Conservation (phyloP, 129 eudicot species). For the Glebionis coronaria region DNA sequence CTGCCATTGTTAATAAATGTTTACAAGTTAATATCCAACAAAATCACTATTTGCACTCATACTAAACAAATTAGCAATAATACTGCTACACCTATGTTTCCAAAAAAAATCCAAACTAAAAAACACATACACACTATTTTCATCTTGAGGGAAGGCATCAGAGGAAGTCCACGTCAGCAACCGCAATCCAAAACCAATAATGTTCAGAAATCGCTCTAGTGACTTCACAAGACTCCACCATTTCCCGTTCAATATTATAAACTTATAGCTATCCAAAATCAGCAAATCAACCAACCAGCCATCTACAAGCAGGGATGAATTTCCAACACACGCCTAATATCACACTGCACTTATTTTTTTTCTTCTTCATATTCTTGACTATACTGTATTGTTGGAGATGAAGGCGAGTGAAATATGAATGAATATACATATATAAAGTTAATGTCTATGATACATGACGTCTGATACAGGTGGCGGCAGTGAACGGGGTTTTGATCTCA, state of each 20-base stretch:
- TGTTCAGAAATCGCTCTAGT: neutral
- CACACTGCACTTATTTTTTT: constrained; percentile 39
- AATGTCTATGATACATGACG: constrained; percentile 48
- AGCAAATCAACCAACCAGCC: constrained; percentile 18
- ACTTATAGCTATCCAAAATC: constrained; percentile 24
- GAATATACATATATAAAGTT: constrained; percentile 33
- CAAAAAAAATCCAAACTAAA: constrained; percentile 24
- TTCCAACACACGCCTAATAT: constrained; percentile 23
- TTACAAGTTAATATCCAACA: constrained; percentile 23
- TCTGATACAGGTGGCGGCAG: constrained; percentile 48
- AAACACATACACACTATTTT: constrained; percentile 30
- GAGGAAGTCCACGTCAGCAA: constrained; percentile 5
- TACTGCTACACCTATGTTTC: constrained; percentile 20
- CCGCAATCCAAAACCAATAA: neutral
- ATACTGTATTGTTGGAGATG: constrained; percentile 30
- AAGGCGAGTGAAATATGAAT: constrained; percentile 34
- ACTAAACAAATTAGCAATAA: constrained; percentile 32
- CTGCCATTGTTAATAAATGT: constrained; percentile 23
- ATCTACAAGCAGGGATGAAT: constrained; percentile 21
- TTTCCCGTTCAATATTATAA: constrained; percentile 17
- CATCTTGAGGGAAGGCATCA: constrained; percentile 13
- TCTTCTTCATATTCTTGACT: constrained; percentile 25
- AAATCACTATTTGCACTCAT: constrained; percentile 34
- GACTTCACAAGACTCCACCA: constrained; percentile 18
- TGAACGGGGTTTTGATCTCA: constrained; percentile 68